A percentile compares a stretch with the other conserved stretches of the same genome.
phyloP scores from a whole-genome alignment of 2,329 filamentous ascomycete species.

The Sphaerulina vaccinii region DNA sequence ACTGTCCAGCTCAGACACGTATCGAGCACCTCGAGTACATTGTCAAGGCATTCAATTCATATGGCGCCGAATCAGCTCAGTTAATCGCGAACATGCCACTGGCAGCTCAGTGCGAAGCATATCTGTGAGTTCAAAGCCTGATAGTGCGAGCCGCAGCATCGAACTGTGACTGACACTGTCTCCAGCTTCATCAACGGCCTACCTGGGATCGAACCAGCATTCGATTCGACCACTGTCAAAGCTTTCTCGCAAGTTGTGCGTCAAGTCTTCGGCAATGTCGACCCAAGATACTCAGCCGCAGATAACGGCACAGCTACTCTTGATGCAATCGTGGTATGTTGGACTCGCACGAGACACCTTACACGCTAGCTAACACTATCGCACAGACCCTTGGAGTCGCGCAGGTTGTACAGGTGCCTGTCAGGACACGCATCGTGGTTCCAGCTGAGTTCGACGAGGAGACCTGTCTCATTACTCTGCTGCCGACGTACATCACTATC shows the following conservation, averaged over 20 bases:
- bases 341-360: too few relatives aligned
- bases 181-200: slow-evolving; percentile 10
- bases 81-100: slow-evolving; percentile 8
- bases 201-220: slow-evolving; percentile 5
- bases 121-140: background rate
- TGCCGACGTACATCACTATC: slow-evolving; percentile 5
- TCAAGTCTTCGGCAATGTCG: slow-evolving; percentile 8
- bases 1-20: background rate
- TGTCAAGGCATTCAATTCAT: slow-evolving; percentile 5
- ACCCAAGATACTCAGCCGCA: background rate
- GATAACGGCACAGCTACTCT: slow-evolving; percentile 9
- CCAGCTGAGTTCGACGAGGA: slow-evolving; percentile 9
- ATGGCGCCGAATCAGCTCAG: background rate
- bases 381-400: slow-evolving; percentile 9
- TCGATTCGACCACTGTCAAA: slow-evolving; percentile 7
- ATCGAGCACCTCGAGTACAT: slow-evolving; percentile 8
- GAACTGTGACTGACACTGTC: background rate
- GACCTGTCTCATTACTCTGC: slow-evolving; percentile 5
- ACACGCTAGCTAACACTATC: too few relatives aligned
- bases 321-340: slow-evolving; percentile 10
- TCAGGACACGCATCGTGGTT: slow-evolving; percentile 7
- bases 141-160: background rate
- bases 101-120: background rate
- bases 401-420: background rate
- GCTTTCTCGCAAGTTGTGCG: slow-evolving; percentile 6